A percentile compares a stretch with the other conserved stretches of the same genome.
Evolutionary conservation across 140 eudicot genomes (phyloP).

Genomic region (Anethum foeniculum): DNA sequence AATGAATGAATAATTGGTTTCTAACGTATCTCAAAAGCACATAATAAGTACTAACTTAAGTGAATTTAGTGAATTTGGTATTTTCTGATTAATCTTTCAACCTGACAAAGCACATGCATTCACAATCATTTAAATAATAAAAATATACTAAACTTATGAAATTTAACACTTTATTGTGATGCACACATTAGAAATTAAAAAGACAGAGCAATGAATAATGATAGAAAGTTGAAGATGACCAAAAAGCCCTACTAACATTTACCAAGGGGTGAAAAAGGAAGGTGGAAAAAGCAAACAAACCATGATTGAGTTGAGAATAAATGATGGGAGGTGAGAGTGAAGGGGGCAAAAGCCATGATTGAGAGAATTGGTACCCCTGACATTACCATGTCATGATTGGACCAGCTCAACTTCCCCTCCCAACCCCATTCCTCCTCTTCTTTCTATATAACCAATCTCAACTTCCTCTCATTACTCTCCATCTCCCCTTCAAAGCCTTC

Average conservation of each 20-base stretch:
- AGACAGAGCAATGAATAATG: too few species aligned
- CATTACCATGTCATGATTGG: constrained; percentile 29
- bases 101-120: too few species aligned
- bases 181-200: too few species aligned
- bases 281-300: background rate
- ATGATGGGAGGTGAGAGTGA: constrained; percentile 1
- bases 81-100: too few species aligned
- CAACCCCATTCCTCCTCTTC: constrained; percentile 3
- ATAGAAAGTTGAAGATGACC: too few species aligned
- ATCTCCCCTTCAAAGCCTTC: background rate
- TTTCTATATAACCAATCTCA: constrained; percentile 49
- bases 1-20: too few species aligned
- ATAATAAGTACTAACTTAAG: too few species aligned
- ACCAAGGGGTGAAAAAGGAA: background rate
- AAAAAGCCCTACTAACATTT: background rate
- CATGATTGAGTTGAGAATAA: constrained; percentile 2
- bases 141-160: too few species aligned
- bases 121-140: too few species aligned
- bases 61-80: too few species aligned
- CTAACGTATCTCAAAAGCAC: too few species aligned
- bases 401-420: background rate
- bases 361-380: constrained; percentile 32
- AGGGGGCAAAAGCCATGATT: constrained; percentile 6
- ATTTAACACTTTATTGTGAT: too few species aligned
- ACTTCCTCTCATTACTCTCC: constrained; percentile 18